These are phyloP conservation scores for Sarocladium brachiariae DNA, from an alignment of 2,329 filamentous ascomycete genomes.

Conservation along the genomic window DNA sequence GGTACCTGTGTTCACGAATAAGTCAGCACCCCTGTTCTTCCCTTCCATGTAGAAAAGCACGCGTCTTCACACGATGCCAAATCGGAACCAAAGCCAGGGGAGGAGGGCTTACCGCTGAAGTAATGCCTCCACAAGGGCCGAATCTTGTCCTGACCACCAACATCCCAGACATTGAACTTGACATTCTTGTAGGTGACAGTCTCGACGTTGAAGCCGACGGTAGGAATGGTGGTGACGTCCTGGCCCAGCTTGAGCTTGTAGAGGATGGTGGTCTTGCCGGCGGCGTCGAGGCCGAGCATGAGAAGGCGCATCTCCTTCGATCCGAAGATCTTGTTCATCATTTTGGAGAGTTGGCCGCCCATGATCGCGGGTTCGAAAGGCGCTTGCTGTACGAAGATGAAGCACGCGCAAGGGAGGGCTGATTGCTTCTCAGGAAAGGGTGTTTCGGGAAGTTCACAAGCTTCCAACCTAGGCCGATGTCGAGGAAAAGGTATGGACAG, in stretches of 20 bases:
- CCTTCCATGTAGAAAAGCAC: no score
- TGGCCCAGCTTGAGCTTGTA: constrained; percentile 99
- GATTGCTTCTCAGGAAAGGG: no score
- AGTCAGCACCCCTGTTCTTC: not conserved
- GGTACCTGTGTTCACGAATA: constrained; percentile 53
- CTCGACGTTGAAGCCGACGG: constrained; percentile 98
- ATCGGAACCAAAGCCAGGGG: no score
- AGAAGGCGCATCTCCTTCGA: constrained; percentile 98
- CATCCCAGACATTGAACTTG: constrained; percentile 99
- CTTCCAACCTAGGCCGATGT: no score
- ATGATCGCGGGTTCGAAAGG: constrained; percentile 48
- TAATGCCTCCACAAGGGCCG: constrained; percentile 96
- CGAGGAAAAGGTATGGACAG: no score
- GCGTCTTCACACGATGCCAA: no score
- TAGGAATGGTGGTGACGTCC: constrained; percentile 96
- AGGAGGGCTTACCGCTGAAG: constrained; percentile 60
- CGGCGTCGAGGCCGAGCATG: constrained; percentile 96
- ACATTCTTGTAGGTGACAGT: constrained; percentile 99
- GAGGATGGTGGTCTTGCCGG: constrained; percentile 97
- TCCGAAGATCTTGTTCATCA: constrained; percentile 98
- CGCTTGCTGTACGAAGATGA: constrained; percentile 3
- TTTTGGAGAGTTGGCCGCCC: constrained; percentile 90
- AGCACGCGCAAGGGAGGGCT: no score
- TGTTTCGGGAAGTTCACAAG: no score
- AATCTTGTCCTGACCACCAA: constrained; percentile 98